These are phyloP conservation scores for Anisodus acutangulus DNA, from an alignment of 257 asterid genomes.

Conservation along the genomic window DNA sequence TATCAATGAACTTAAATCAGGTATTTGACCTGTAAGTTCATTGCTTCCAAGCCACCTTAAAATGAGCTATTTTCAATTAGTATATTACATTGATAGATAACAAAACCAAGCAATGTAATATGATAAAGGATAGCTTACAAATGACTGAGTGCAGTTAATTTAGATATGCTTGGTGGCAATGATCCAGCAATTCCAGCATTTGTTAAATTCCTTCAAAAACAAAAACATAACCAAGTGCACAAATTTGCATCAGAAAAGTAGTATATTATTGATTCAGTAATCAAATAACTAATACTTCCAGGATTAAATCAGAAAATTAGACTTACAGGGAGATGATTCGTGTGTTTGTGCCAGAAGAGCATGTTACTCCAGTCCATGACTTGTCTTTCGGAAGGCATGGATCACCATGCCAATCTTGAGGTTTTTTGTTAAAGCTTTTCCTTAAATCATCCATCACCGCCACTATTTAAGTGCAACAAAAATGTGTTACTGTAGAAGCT, in stretches of 20 bases:
- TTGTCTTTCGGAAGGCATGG: constrained; percentile 73
- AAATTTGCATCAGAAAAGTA: background rate
- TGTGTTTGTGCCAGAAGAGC: constrained; percentile 42
- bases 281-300: background rate
- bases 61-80: constrained; percentile 10
- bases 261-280: background rate
- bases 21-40: constrained; percentile 66
- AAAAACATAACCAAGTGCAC: background rate
- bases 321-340: constrained; percentile 69
- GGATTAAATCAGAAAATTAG: background rate
- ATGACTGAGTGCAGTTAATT: constrained; percentile 63
- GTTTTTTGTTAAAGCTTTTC: constrained; percentile 42
- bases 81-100: background rate
- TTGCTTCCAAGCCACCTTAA: constrained; percentile 79
- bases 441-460: constrained; percentile 61
- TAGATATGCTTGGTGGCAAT: constrained; percentile 54
- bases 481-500: background rate
- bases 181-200: constrained; percentile 64
- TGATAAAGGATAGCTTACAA: constrained; percentile 55
- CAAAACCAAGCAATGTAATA: background rate
- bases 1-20: constrained; percentile 62
- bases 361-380: constrained; percentile 75
- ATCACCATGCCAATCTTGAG: constrained; percentile 88
- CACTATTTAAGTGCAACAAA: constrained; percentile 46
- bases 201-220: constrained; percentile 66